phyloP scores from a whole-genome alignment of 257 asterid genomes.

The Scutellaria galericulata region DNA sequence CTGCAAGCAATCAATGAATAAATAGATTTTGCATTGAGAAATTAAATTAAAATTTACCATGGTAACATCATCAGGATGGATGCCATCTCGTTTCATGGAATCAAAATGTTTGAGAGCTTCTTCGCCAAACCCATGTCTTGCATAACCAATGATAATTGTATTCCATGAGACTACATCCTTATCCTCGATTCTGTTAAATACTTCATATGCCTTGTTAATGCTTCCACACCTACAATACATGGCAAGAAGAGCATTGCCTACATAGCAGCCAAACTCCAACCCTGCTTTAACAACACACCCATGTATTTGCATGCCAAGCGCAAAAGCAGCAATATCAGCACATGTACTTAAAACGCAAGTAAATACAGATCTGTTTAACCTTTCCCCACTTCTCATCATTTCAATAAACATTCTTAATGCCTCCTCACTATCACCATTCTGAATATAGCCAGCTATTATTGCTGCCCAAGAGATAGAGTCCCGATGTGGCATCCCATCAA shows the following conservation, averaged over 20 bases:
- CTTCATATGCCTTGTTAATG: slow-evolving; percentile 72
- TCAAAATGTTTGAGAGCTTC: slow-evolving; percentile 73
- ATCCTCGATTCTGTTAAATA: slow-evolving; percentile 62
- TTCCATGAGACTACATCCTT: slow-evolving; percentile 92
- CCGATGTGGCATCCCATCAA: slow-evolving; percentile 69
- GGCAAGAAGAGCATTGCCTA: slow-evolving; percentile 91
- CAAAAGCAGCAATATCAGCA: slow-evolving; percentile 86
- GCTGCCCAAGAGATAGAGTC: slow-evolving; percentile 98
- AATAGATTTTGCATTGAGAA: neutral
- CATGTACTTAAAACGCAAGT: slow-evolving; percentile 79
- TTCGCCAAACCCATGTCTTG: slow-evolving; percentile 87
- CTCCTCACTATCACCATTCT: slow-evolving; percentile 67
- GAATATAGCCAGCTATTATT: slow-evolving; percentile 83
- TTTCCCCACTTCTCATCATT: slow-evolving; percentile 72
- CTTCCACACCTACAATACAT: slow-evolving; percentile 95
- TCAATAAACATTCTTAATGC: slow-evolving; percentile 64
- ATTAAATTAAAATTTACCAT: slow-evolving; percentile 57
- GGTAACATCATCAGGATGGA: slow-evolving; percentile 85
- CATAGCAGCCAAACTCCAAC: slow-evolving; percentile 73
- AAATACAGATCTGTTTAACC: slow-evolving; percentile 65
- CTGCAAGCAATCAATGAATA: neutral
- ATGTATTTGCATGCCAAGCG: slow-evolving; percentile 90
- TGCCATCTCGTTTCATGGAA: slow-evolving; percentile 54
- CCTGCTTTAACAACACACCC: slow-evolving; percentile 77
- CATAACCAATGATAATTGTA: slow-evolving; percentile 85